Conservation (phyloP, 129 eudicot genomes). For the Centella asiatica region DNA sequence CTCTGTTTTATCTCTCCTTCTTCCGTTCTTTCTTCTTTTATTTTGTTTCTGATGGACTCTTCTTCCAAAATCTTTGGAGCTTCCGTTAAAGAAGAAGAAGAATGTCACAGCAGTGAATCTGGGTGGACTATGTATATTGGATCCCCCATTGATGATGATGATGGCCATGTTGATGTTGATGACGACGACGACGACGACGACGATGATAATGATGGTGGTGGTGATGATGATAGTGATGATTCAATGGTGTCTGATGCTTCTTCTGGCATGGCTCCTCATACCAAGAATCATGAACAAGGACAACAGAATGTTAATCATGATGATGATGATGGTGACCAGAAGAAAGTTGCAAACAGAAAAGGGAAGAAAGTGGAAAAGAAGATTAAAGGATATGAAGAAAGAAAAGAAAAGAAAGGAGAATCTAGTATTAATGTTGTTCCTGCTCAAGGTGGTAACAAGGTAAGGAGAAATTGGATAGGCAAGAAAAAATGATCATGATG, state of each 20-base stretch:
- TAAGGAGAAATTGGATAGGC: conserved; percentile 28
- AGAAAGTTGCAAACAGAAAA: conserved; percentile 21
- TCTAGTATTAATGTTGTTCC: conserved; percentile 24
- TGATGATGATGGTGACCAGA: conserved; percentile 8
- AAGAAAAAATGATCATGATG: conserved; percentile 19
- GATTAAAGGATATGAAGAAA: conserved; percentile 13
- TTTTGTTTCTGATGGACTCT: conserved; percentile 28
- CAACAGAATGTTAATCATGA: too few species aligned
- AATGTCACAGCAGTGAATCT: conserved; percentile 55
- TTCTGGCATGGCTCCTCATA: conserved; percentile 45
- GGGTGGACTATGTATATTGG: conserved; percentile 65
- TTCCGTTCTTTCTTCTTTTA: background rate
- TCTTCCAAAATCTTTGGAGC: conserved; percentile 43
- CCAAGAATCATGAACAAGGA: background rate
- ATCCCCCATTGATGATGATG: conserved; percentile 36
- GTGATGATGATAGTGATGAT: conserved; percentile 55
- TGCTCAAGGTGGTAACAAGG: conserved; percentile 39
- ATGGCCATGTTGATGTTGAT: conserved; percentile 6
- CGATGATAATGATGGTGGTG: conserved; percentile 16
- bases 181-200: conserved; percentile 16
- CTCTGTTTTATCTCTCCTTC: conserved; percentile 7
- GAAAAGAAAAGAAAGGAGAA: conserved; percentile 20
- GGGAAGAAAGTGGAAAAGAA: conserved; percentile 27
- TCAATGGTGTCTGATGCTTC: conserved; percentile 95
- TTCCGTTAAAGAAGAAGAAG: conserved; percentile 28